Conservation (phyloP, 129 eudicot species). For the Chrysanthemum lavandulifolium region DNA sequence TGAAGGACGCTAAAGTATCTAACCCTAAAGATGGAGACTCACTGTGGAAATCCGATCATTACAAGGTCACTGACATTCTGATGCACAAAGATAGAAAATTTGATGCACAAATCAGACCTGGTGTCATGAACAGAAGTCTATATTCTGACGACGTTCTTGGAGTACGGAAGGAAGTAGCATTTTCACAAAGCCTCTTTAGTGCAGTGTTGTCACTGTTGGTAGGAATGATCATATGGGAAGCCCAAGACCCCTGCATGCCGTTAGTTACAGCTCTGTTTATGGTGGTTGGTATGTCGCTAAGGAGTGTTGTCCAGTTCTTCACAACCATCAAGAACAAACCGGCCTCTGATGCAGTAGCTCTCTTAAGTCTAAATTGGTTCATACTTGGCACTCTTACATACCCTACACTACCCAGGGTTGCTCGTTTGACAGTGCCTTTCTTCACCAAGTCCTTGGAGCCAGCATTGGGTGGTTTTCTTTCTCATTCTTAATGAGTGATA, state of each 20-base stretch:
- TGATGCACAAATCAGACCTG: conserved; percentile 15
- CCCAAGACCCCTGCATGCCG: conserved; percentile 81
- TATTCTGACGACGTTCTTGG: conserved; percentile 16
- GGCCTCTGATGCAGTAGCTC: conserved; percentile 64
- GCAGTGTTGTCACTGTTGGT: conserved; percentile 59
- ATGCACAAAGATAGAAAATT: conserved; percentile 23
- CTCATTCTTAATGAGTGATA: neutral
- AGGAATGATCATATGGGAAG: conserved; percentile 61
- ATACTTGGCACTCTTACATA: conserved; percentile 67
- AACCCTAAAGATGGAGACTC: conserved; percentile 15
- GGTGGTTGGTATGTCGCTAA: conserved; percentile 63
- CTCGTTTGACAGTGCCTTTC: conserved; percentile 40
- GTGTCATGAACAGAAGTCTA: neutral
- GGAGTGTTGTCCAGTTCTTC: conserved; percentile 53
- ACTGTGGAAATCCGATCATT: conserved; percentile 23
- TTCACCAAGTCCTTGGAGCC: conserved; percentile 12
- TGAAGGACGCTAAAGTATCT: too few species aligned
- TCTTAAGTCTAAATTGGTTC: conserved; percentile 85
- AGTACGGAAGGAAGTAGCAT: conserved; percentile 47
- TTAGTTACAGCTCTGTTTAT: conserved; percentile 65
- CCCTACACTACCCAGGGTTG: conserved; percentile 60
- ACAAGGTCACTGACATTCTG: conserved; percentile 8
- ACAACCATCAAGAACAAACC: conserved; percentile 48
- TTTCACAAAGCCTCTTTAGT: conserved; percentile 63
- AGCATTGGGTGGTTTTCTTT: conserved; percentile 20